These are phyloP conservation scores for Agaricus subrufescens DNA, from an alignment of 768 basidiomycete species.

Conservation along the genomic window DNA sequence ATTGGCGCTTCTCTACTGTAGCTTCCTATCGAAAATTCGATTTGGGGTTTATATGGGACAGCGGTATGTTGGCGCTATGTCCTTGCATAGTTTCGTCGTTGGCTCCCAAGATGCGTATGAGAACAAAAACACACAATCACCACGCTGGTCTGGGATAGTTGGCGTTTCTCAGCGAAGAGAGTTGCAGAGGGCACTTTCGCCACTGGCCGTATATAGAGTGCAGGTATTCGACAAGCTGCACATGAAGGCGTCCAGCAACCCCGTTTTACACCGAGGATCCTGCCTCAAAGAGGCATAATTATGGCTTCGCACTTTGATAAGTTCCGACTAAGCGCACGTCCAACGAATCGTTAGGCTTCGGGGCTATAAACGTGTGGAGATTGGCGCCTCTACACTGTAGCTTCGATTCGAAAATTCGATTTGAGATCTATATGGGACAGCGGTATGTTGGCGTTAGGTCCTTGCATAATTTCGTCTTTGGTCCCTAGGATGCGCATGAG, in stretches of 20 bases:
- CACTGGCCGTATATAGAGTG: too few species aligned
- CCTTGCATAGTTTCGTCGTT: not conserved
- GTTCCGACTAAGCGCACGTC: too few species aligned
- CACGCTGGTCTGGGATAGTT: too few species aligned
- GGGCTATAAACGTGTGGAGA: not conserved
- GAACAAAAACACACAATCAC: not conserved
- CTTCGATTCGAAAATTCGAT: not conserved
- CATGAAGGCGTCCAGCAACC: too few species aligned
- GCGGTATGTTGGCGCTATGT: not conserved
- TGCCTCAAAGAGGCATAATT: too few species aligned
- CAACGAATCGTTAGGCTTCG: not conserved
- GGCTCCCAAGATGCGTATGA: not conserved
- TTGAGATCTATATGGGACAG: not conserved
- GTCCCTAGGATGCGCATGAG: not conserved
- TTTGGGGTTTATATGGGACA: not conserved
- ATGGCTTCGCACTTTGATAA: too few species aligned
- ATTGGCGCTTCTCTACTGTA: too few species aligned
- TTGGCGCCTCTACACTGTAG: too few species aligned
- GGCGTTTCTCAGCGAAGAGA: too few species aligned
- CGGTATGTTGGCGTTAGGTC: not conserved
- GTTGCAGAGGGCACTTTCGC: too few species aligned
- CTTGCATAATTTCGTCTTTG: not conserved
- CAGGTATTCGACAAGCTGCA: too few species aligned
- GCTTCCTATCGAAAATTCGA: not conserved
- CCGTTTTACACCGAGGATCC: too few species aligned